These are phyloP conservation scores for Zygotorulaspora mrakii DNA, from an alignment of 1,139 yeast genomes.

Conservation along the genomic window DNA sequence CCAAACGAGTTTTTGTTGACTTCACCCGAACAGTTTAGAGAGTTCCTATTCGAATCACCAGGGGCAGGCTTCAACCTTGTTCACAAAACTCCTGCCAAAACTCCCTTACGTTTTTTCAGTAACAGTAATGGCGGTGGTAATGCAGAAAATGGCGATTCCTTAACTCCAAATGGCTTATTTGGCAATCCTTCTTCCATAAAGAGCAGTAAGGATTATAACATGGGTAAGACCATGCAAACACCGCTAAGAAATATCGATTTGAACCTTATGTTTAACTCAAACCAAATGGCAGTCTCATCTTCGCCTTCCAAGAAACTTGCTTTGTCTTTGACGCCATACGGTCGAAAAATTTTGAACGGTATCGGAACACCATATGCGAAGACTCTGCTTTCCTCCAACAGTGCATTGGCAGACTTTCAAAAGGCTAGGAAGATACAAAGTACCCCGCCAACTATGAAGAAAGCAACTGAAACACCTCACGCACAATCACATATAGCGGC, in stretches of 20 bases:
- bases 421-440: conserved; percentile 31
- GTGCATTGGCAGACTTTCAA: conserved; percentile 36
- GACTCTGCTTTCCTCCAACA: conserved; percentile 28
- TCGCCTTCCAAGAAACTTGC: conserved; percentile 32
- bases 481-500: conserved; percentile 1
- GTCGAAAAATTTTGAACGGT: conserved; percentile 30
- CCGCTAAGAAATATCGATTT: conserved; percentile 34
- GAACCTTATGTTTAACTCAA: conserved; percentile 33
- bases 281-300: conserved; percentile 23
- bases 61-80: conserved; percentile 32
- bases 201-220: conserved; percentile 7
- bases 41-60: conserved; percentile 36
- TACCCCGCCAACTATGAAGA: conserved; percentile 15
- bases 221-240: conserved; percentile 17
- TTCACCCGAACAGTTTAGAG: conserved; percentile 36
- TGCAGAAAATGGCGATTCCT: conserved; percentile 4
- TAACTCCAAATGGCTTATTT: conserved; percentile 10
- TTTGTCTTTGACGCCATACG: conserved; percentile 34
- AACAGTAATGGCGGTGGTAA: conserved; percentile 15
- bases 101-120: conserved; percentile 33
- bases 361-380: conserved; percentile 34
- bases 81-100: conserved; percentile 36
- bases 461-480: conserved; percentile 15
- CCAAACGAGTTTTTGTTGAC: conserved; percentile 33
- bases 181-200: conserved; percentile 13